phyloP scores from a whole-genome alignment of 2,329 filamentous ascomycete genomes.

The Apiospora kogelbergensis region DNA sequence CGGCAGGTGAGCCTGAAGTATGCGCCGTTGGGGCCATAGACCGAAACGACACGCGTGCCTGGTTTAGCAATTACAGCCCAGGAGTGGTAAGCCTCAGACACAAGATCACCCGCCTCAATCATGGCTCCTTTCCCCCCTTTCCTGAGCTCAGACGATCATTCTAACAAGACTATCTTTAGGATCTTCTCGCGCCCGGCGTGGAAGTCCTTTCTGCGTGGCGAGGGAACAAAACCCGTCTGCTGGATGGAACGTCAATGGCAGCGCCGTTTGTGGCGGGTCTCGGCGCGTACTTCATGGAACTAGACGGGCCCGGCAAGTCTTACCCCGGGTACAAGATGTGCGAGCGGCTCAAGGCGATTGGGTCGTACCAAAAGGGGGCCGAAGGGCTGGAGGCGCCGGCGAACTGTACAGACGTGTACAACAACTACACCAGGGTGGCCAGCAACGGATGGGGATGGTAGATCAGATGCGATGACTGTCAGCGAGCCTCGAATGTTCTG shows the following conservation, averaged over 20 bases:
- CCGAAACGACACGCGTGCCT: constrained; percentile 12
- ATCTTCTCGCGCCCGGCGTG: constrained; percentile 20
- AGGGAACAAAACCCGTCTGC: constrained; percentile 31
- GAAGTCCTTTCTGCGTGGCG: constrained; percentile 32
- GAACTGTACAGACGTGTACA: not conserved
- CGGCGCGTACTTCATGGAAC: constrained; percentile 41
- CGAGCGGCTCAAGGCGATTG: constrained; percentile 16
- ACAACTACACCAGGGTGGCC: not conserved
- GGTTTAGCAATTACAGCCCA: constrained; percentile 24
- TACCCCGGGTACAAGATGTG: constrained; percentile 15
- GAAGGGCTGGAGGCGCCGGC: not conserved
- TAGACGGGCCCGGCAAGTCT: constrained; percentile 10
- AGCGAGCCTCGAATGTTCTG: too few species aligned
- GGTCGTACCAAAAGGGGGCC: not conserved
- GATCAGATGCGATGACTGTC: too few species aligned
- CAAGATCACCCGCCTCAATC: not conserved
- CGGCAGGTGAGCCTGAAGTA: constrained; percentile 17
- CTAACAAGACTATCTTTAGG: not conserved
- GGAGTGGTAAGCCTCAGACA: constrained; percentile 2
- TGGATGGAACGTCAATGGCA: constrained; percentile 55
- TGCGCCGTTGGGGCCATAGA: constrained; percentile 22
- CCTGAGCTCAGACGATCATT: too few species aligned
- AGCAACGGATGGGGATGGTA: not conserved
- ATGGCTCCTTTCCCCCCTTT: too few species aligned
- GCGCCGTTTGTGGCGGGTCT: constrained; percentile 53